Percentiles rank a stretch among this genome's conserved stretches.
phyloP scores from a whole-genome alignment of 2,329 filamentous ascomycete species.

The Botrytis cinerea region DNA sequence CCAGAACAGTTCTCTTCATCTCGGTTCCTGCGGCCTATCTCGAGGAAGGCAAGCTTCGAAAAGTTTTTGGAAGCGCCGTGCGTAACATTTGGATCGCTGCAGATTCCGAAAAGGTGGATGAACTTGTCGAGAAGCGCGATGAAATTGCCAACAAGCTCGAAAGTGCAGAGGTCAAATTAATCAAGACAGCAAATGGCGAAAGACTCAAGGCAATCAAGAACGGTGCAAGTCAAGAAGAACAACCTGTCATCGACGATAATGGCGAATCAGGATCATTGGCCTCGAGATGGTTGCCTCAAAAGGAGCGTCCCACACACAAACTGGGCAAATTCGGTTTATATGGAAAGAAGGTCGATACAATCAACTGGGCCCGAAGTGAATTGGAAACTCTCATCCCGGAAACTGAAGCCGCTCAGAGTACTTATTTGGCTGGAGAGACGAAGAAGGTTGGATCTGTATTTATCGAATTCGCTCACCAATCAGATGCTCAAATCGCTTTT shows the following conservation, averaged over 20 bases:
- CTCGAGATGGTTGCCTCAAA: slow-evolving; percentile 70
- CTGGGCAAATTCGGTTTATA: slow-evolving; percentile 68
- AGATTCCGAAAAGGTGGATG: slow-evolving; percentile 74
- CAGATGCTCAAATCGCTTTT: slow-evolving; percentile 81
- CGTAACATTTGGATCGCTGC: slow-evolving; percentile 82
- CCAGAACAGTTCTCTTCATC: slow-evolving; percentile 85
- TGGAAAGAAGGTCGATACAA: slow-evolving; percentile 90
- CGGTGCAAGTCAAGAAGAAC: slow-evolving; percentile 47
- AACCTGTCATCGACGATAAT: slow-evolving; percentile 54
- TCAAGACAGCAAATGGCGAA: slow-evolving; percentile 73
- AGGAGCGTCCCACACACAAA: slow-evolving; percentile 76
- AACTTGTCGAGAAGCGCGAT: slow-evolving; percentile 80
- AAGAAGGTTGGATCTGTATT: slow-evolving; percentile 70
- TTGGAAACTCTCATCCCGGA: slow-evolving; percentile 74
- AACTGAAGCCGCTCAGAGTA: slow-evolving; percentile 66
- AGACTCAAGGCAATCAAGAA: slow-evolving; percentile 70
- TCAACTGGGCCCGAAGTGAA: slow-evolving; percentile 82
- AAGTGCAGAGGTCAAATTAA: slow-evolving; percentile 80
- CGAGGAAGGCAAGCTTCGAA: slow-evolving; percentile 72
- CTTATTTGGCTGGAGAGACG: slow-evolving; percentile 65
- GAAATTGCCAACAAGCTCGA: slow-evolving; percentile 80
- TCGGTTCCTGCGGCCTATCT: slow-evolving; percentile 80
- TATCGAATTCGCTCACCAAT: slow-evolving; percentile 82
- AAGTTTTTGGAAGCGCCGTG: slow-evolving; percentile 80
- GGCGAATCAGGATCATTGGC: slow-evolving; percentile 70